Evolutionary conservation across 805 yeast genomes (phyloP).

Genomic region (Yarrowia alimentaria): DNA sequence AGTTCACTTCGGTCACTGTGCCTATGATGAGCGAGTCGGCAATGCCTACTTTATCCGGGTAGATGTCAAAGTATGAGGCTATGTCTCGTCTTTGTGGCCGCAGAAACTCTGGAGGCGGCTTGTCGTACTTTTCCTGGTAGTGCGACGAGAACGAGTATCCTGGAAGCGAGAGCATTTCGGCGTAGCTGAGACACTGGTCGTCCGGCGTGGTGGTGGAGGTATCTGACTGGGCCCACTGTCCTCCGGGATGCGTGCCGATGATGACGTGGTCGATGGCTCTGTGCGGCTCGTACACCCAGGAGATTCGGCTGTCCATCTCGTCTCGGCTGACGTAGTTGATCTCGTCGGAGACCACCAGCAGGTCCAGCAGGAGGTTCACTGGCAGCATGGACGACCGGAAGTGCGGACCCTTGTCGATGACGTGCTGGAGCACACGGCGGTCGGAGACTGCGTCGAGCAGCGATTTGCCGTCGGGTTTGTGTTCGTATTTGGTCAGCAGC

Average conservation of each 20-base stretch:
- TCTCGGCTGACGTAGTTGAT: slow-evolving; percentile 30
- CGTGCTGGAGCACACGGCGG: slow-evolving; percentile 31
- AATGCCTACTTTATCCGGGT: slow-evolving; percentile 36
- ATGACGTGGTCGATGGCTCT: slow-evolving; percentile 33
- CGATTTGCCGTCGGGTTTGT: not conserved
- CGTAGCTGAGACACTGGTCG: slow-evolving; percentile 35
- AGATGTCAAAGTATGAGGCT: slow-evolving; percentile 35
- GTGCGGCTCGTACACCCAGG: slow-evolving; percentile 33
- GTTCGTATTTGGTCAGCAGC: slow-evolving; percentile 29
- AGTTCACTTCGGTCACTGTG: slow-evolving; percentile 28
- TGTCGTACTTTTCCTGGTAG: slow-evolving; percentile 26
- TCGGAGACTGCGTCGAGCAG: slow-evolving; percentile 34
- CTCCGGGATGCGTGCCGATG: slow-evolving; percentile 37
- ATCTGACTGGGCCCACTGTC: slow-evolving; percentile 38
- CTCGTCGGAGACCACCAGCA: slow-evolving; percentile 36
- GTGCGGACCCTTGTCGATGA: slow-evolving; percentile 31
- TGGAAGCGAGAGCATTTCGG: slow-evolving; percentile 41
- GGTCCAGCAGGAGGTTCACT: slow-evolving; percentile 36
- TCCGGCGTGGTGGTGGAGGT: slow-evolving; percentile 30
- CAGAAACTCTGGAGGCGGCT: slow-evolving; percentile 30
- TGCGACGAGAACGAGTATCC: slow-evolving; percentile 36
- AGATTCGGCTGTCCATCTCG: slow-evolving; percentile 34
- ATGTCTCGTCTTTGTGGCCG: slow-evolving; percentile 38
- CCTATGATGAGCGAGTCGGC: slow-evolving; percentile 29
- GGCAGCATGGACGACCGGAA: slow-evolving; percentile 33